These are phyloP conservation scores for Penicillium olsonii DNA, from an alignment of 2,329 filamentous ascomycete species.

Conservation along the genomic window DNA sequence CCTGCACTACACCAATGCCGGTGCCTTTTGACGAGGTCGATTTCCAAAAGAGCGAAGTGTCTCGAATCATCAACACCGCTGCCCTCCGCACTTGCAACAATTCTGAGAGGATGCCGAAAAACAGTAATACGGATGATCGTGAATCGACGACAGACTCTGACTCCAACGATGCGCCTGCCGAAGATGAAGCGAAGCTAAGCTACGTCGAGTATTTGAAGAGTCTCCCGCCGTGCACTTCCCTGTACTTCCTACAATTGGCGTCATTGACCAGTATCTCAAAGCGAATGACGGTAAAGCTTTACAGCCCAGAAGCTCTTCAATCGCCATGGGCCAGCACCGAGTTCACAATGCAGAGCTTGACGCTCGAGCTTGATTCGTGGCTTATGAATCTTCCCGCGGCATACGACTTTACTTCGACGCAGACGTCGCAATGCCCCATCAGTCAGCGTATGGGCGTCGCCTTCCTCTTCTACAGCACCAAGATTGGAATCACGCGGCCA, in stretches of 20 bases:
- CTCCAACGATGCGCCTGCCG: constrained; percentile 16
- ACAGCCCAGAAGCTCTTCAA: constrained; percentile 39
- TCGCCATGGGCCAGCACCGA: constrained; percentile 42
- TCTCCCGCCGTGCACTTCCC: constrained; percentile 38
- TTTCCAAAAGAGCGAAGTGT: constrained; percentile 37
- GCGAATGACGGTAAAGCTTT: constrained; percentile 40
- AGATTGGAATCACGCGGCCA: constrained; percentile 45
- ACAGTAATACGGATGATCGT: constrained; percentile 24
- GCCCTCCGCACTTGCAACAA: constrained; percentile 21
- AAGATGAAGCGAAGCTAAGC: constrained; percentile 22
- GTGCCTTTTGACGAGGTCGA: constrained; percentile 44
- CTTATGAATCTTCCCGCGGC: constrained; percentile 39
- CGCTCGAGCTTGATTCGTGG: constrained; percentile 43
- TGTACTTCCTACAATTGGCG: constrained; percentile 45
- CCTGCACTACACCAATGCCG: constrained; percentile 46
- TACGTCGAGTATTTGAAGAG: constrained; percentile 39
- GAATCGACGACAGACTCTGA: constrained; percentile 23
- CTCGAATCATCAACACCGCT: constrained; percentile 27
- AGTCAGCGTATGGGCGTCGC: constrained; percentile 42
- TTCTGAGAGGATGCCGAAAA: constrained; percentile 24
- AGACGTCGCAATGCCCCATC: constrained; percentile 36
- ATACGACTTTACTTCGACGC: constrained; percentile 44
- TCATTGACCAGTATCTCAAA: constrained; percentile 41
- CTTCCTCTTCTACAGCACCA: constrained; percentile 46
- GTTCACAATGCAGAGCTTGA: constrained; percentile 40